phyloP scores from a whole-genome alignment of 176 grass and related monocot genomes.

The Echinochloa phyllopogon region DNA sequence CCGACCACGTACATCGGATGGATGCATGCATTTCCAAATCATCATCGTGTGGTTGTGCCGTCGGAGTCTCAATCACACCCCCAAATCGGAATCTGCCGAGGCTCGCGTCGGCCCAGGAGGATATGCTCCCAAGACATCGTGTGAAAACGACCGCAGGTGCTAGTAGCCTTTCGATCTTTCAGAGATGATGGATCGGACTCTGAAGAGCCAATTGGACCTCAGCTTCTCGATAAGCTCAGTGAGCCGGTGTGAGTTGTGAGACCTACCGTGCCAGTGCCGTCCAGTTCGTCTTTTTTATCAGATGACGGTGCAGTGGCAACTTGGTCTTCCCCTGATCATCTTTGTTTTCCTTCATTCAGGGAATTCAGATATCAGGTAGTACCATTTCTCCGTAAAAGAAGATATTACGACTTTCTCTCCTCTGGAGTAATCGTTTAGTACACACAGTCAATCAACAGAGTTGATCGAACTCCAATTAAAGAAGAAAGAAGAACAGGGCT shows the following conservation, averaged over 20 bases:
- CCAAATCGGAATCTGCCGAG: neutral
- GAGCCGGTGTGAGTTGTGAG: neutral
- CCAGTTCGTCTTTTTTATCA: neutral
- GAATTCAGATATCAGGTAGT: neutral
- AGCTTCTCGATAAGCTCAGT: neutral
- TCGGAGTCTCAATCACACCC: neutral
- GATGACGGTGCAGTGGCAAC: neutral
- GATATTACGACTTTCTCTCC: too few species aligned
- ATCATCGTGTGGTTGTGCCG: neutral
- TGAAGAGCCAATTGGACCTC: constrained; percentile 27
- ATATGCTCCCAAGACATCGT: neutral
- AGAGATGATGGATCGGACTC: neutral
- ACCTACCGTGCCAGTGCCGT: neutral
- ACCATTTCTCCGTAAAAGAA: too few species aligned
- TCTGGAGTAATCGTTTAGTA: too few species aligned
- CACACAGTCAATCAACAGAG: too few species aligned
- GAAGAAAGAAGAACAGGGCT: too few species aligned
- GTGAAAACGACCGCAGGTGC: neutral
- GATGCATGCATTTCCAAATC: neutral
- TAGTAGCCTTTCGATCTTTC: neutral
- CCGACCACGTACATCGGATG: neutral
- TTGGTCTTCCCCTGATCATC: neutral
- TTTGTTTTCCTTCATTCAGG: neutral
- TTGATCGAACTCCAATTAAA: too few species aligned
- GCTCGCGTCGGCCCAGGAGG: neutral